Evolutionary conservation across 2,329 filamentous ascomycete genomes (phyloP).

Genomic region (Didymella glomerata): DNA sequence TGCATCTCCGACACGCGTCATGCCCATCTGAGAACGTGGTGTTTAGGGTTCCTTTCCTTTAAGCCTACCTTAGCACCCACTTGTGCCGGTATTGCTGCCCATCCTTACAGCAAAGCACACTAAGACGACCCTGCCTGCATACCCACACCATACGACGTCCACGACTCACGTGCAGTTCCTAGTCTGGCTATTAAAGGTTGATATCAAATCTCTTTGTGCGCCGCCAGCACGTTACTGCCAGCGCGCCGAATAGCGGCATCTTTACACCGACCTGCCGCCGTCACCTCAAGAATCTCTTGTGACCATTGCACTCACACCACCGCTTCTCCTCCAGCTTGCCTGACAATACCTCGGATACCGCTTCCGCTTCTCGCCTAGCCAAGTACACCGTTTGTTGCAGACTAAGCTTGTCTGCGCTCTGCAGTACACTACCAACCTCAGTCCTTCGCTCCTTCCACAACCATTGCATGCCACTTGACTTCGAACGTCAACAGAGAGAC

Average conservation of each 20-base stretch:
- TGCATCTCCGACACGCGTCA: constrained; percentile 43
- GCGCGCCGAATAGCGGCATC: constrained; percentile 39
- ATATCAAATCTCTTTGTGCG: constrained; percentile 35
- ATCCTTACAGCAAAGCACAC: constrained; percentile 17
- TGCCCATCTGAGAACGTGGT: constrained; percentile 22
- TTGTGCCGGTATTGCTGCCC: constrained; percentile 7
- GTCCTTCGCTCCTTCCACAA: constrained; percentile 20
- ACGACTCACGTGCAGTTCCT: constrained; percentile 36
- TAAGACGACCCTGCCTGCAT: constrained; percentile 33
- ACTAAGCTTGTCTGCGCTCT: constrained; percentile 32
- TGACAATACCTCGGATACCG: neutral
- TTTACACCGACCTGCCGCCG: constrained; percentile 21
- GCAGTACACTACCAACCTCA: constrained; percentile 29
- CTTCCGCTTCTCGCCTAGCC: constrained; percentile 18
- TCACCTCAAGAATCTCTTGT: constrained; percentile 7
- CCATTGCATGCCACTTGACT: constrained; percentile 28
- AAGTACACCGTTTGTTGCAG: constrained; percentile 4
- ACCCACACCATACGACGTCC: constrained; percentile 18
- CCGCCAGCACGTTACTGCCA: constrained; percentile 30
- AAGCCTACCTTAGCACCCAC: constrained; percentile 20
- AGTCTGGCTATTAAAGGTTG: constrained; percentile 28
- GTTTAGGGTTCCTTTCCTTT: constrained; percentile 17
- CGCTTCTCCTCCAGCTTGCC: constrained; percentile 28
- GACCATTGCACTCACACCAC: constrained; percentile 32
- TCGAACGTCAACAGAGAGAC: neutral